Evolutionary conservation across 2,329 filamentous ascomycete species (phyloP).

Genomic region (Teratosphaeria viscida): DNA sequence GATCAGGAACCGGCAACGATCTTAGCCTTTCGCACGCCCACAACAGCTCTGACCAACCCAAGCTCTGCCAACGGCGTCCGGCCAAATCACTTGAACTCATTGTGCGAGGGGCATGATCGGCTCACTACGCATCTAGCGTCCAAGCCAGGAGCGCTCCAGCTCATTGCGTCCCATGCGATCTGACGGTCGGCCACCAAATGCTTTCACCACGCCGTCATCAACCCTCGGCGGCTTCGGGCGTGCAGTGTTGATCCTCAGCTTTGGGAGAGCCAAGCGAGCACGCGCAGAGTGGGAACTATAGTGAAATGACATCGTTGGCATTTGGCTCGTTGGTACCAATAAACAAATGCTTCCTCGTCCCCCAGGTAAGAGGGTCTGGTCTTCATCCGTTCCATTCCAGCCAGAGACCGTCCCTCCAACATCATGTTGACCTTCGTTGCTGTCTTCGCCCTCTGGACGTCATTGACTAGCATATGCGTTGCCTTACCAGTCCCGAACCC

Average conservation of each 20-base stretch:
- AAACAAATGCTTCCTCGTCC: neutral
- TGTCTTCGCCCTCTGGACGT: slow-evolving; percentile 2
- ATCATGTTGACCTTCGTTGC: neutral
- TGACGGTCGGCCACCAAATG: neutral
- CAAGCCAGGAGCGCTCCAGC: neutral
- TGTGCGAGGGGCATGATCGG: neutral
- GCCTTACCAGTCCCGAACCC: slow-evolving; percentile 2
- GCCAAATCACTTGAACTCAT: neutral
- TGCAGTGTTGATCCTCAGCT: neutral
- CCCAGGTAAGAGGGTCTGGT: neutral
- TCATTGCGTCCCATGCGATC: neutral
- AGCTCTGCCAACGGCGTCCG: neutral
- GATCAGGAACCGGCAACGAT: slow-evolving; percentile 2
- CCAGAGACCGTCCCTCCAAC: neutral
- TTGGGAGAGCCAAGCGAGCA: neutral
- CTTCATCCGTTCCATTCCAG: neutral
- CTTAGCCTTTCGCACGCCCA: neutral
- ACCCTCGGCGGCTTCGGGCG: neutral
- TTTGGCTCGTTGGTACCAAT: neutral
- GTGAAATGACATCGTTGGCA: slow-evolving; percentile 1
- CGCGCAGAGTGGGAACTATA: neutral
- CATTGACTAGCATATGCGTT: neutral
- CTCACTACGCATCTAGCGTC: neutral
- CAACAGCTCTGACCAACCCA: neutral
- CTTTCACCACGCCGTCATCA: neutral